phyloP scores from a whole-genome alignment of 1,284 basidiomycete genomes.

The Bondarzewia mesenterica region DNA sequence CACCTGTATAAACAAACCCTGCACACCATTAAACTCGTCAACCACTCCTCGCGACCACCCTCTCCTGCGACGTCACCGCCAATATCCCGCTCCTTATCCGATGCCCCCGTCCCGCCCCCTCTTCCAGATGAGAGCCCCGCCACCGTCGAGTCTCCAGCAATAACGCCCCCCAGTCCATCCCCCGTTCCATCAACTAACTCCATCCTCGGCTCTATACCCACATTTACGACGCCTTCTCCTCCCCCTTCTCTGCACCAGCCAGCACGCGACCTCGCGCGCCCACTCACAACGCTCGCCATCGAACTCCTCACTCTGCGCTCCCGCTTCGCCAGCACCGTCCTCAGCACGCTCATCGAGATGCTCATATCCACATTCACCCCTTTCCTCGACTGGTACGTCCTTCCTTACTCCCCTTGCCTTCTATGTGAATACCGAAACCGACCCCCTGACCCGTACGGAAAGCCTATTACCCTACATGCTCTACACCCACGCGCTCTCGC shows the following conservation, averaged over 20 bases:
- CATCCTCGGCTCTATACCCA: background rate
- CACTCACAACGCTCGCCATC: constrained; percentile 4
- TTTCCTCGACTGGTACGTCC: constrained; percentile 33
- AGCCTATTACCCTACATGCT: constrained; percentile 62
- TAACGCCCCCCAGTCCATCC: background rate
- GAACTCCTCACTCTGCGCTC: constrained; percentile 9
- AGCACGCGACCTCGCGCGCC: background rate
- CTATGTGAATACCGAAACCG: background rate
- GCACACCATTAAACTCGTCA: constrained; percentile 57
- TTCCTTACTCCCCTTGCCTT: background rate
- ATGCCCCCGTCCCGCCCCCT: background rate
- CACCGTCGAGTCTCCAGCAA: background rate
- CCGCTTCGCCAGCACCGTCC: constrained; percentile 17
- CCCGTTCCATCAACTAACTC: background rate
- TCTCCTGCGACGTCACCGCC: constrained; percentile 5
- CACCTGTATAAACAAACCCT: constrained; percentile 59
- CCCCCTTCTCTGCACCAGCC: background rate
- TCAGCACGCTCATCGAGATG: constrained; percentile 22
- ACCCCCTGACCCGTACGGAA: background rate
- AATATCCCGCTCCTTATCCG: background rate
- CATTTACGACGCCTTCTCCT: background rate
- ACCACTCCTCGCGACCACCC: constrained; percentile 27
- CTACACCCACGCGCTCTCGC: constrained; percentile 44
- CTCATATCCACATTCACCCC: constrained; percentile 19
- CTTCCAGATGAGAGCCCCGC: background rate